Evolutionary conservation across 768 basidiomycete genomes (phyloP).

Genomic region (Auriscalpium microsporum): DNA sequence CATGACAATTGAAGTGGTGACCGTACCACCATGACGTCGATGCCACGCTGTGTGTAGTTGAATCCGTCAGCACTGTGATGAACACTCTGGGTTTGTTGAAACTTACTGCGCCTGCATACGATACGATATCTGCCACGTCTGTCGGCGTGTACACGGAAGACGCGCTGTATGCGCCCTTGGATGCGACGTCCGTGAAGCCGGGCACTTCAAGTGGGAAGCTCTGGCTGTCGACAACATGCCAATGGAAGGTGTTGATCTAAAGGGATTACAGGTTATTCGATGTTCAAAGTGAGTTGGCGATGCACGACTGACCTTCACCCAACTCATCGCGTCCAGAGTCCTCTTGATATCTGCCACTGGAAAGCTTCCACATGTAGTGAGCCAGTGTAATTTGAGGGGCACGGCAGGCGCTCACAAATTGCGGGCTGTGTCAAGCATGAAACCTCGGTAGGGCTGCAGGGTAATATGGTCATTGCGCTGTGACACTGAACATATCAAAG

Average conservation of each 20-base stretch:
- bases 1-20: neutral
- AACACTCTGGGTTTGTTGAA: neutral
- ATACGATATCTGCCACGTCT: constrained; percentile 32
- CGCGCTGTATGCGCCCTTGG: constrained; percentile 36
- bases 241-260: constrained; percentile 40
- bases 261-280: no score
- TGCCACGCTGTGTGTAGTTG: constrained; percentile 30
- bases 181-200: constrained; percentile 28
- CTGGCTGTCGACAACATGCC: constrained; percentile 44
- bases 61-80: no score
- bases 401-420: constrained; percentile 45
- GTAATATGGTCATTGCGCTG: neutral
- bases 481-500: no score
- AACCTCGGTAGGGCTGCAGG: constrained; percentile 58
- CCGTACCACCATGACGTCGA: constrained; percentile 36
- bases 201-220: constrained; percentile 38
- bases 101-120: constrained; percentile 38
- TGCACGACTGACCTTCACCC: constrained; percentile 35
- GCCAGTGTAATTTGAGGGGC: no score
- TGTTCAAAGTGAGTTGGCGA: neutral
- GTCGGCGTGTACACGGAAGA: constrained; percentile 25
- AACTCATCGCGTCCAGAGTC: constrained; percentile 69
- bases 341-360: constrained; percentile 55
- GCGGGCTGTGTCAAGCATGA: constrained; percentile 75
- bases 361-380: constrained; percentile 32